Percentiles rank a stretch among this genome's conserved stretches.
Conservation (phyloP, 768 basidiomycete species). For the Lactarius tabidus region DNA sequence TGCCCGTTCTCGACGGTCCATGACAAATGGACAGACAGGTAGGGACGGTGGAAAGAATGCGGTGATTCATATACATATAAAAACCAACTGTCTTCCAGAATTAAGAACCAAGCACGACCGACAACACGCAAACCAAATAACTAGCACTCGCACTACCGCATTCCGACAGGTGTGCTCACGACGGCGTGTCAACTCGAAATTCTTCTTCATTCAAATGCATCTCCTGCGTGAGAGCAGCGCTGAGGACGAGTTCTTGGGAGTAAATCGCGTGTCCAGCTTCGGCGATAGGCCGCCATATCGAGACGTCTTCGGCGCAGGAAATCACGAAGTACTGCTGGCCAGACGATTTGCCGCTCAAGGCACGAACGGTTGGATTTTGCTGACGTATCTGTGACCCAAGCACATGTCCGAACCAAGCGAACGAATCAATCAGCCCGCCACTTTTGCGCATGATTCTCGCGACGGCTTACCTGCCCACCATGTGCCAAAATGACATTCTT, state of each 20-base stretch:
- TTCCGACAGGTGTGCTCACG: background rate
- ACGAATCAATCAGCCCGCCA: background rate
- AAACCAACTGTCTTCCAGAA: background rate
- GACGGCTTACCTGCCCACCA: slow-evolving; percentile 58
- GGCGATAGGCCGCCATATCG: slow-evolving; percentile 62
- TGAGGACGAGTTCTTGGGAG: slow-evolving; percentile 62
- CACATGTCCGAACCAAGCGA: background rate
- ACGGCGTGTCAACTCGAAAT: slow-evolving; percentile 12
- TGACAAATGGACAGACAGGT: slow-evolving; percentile 8
- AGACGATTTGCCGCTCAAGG: slow-evolving; percentile 43
- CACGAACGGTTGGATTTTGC: slow-evolving; percentile 51
- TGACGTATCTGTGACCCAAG: slow-evolving; percentile 38
- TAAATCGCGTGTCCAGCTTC: slow-evolving; percentile 55
- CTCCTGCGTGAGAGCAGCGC: slow-evolving; percentile 59
- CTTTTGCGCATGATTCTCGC: background rate
- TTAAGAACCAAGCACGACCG: slow-evolving; percentile 6
- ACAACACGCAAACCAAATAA: slow-evolving; percentile 4
- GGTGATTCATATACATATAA: slow-evolving; percentile 10
- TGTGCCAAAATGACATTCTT: slow-evolving; percentile 64
- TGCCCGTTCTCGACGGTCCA: slow-evolving; percentile 9
- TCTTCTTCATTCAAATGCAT: slow-evolving; percentile 54
- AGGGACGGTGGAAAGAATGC: slow-evolving; percentile 2
- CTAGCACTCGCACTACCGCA: background rate
- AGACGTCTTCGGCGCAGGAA: slow-evolving; percentile 58
- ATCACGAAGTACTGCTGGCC: slow-evolving; percentile 56